Base-by-base conservation (phyloP, 208 protist species). In the Leishmania gerbilli region DNA sequence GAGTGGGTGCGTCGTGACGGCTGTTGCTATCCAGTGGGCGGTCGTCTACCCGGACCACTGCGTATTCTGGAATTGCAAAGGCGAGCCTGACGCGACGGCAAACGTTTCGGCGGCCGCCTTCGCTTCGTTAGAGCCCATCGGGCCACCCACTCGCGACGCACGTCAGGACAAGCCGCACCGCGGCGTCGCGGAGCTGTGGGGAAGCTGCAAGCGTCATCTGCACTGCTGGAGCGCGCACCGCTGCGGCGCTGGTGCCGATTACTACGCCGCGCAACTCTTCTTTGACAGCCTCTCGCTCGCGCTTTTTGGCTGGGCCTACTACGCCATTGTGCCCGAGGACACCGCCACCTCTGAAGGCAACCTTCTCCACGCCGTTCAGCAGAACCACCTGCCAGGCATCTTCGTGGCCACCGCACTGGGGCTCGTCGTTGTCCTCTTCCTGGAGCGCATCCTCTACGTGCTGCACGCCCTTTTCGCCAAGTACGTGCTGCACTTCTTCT, bases 371-470 rank as follows among this genome's bases (percentile, higher is more conserved):
- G 89, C 89, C 37, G 85, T 97, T n/a, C 76, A 89, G 77, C 85
- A 92, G 34, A 91, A 97, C 79, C 79, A 90, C 3, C 82, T 97
- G 24, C 91, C 92, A 3, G 92, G 93, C 4, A 76, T 84, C 71
- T 87, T 95, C 40, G 92, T 97, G 27, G 79, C 94, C 0, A 89
- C 88, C n/a, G 69, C 91, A 17, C 83, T 97, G 49, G 84, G 80
- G 27, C 74, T 90, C 24, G 83, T 95, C 40, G 71, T 93, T 3
- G 77, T 95, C 53, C 75, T 94, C 37, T 83, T 91, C 34, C 58
- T 81, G 19, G 92, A 97, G 72, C 89, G 93, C 47, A 80, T 95
- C 56, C 74, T 95, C 37, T 97, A 97, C 79, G 82, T 95, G 15
- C 58, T 86, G n/a, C 81, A 88, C 68, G 67, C 83, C 47, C 74